Evolutionary conservation across 257 asterid genomes (phyloP), one percentile per base, ranked within the genome.

Genomic region (Haberlea rhodopensis): DNA sequence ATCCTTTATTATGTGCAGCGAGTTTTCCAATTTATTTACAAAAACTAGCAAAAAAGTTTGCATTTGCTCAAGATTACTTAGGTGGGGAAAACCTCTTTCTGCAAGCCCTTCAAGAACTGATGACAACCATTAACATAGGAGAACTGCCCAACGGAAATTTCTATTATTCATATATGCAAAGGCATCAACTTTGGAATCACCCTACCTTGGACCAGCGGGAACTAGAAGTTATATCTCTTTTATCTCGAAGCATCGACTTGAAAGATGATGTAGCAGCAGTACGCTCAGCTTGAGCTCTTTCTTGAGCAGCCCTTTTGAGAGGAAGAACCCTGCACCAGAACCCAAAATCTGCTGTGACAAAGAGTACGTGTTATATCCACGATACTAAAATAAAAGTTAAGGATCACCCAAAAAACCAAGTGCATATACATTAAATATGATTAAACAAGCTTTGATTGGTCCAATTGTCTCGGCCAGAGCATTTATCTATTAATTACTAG

Each of bases 171-270:
- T 43, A 18, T 57, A 20, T 34, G 25, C 62, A 22, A 22, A 25
- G 6, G 62, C 29, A 37, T 34, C 60, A 40, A 53, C 24, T 60
- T 49, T 26, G 22, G 53, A 57, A 53, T 28, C 52, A 60, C 62
- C 73, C 32, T 73, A 90, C 99, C 95, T 86, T 94, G 57, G 97
- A 94, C 99, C 99, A 94, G 68, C 96, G 91, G 32, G 95, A 82
- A 66, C 58, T 75, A 63, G 81, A 78, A 63, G 85, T 81, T 68
- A 94, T 71, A 65, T 81, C 88, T 77, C 81, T 89, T 21, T 65
- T 86, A 49, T 90, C 97, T 73, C 73, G 78, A 52, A 94, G 96
- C 96, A 94, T 80, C 55, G 84, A 83, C 81, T 78, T 94, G 80
- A 94, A 94, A 78, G 68, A 69, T 69, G 87, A 85, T 60, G 77